phyloP scores from a whole-genome alignment of 805 yeast genomes.

The Metschnikowia picachoensis region DNA sequence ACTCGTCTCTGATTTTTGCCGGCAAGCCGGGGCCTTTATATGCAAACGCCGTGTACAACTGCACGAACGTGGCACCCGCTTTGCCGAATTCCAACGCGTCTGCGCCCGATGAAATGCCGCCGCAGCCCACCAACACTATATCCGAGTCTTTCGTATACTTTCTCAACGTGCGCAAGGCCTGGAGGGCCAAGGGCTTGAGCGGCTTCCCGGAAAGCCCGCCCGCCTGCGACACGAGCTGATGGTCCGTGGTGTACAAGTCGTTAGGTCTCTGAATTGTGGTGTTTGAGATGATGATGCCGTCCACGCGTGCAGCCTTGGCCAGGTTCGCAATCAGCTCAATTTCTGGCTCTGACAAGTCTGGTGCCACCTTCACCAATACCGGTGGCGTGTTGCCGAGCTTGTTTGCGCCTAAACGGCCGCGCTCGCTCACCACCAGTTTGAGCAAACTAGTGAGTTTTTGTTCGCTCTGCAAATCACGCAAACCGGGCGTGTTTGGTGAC shows the following conservation, averaged over 20 bases:
- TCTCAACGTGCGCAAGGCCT: slow-evolving; percentile 67
- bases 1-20: slow-evolving; percentile 40
- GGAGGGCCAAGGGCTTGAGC: slow-evolving; percentile 70
- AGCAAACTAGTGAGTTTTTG: slow-evolving; percentile 66
- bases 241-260: slow-evolving; percentile 47
- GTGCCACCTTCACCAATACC: slow-evolving; percentile 86
- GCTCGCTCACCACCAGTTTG: slow-evolving; percentile 60
- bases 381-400: slow-evolving; percentile 59
- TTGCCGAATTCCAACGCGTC: slow-evolving; percentile 89
- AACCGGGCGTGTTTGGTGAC: slow-evolving; percentile 94
- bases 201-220: slow-evolving; percentile 97
- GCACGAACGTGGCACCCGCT: slow-evolving; percentile 91
- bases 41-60: slow-evolving; percentile 85
- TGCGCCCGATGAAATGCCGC: slow-evolving; percentile 83
- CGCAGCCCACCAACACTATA: slow-evolving; percentile 84
- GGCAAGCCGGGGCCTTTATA: slow-evolving; percentile 88
- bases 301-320: slow-evolving; percentile 72
- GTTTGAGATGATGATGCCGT: slow-evolving; percentile 89
- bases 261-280: slow-evolving; percentile 84
- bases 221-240: slow-evolving; percentile 46
- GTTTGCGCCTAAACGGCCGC: slow-evolving; percentile 48
- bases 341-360: slow-evolving; percentile 81
- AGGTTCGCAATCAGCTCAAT: slow-evolving; percentile 77
- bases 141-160: slow-evolving; percentile 71
- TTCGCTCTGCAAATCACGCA: slow-evolving; percentile 81